Conservation (phyloP, 371 early-diverging fungal species). For the Apophysomyces variabilis region DNA sequence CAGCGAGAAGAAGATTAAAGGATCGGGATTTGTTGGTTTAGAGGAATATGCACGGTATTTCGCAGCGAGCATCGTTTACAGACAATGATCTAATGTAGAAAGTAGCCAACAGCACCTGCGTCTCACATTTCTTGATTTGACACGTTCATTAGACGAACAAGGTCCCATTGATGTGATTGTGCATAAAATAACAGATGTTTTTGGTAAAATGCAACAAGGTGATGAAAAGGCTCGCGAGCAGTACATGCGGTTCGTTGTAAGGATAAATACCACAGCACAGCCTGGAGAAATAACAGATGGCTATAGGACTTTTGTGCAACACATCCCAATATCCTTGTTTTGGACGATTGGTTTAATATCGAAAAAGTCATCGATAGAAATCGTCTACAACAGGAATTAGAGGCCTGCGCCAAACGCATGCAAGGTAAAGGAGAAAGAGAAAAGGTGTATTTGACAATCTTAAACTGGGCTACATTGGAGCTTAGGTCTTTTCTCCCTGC, state of each 20-base stretch:
- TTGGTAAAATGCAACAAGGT: constrained; percentile 38
- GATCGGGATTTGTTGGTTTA: constrained; percentile 45
- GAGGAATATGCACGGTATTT: constrained; percentile 47
- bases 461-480: too few relatives aligned
- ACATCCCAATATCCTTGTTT: constrained; percentile 37
- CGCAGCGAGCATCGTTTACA: not conserved
- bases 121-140: constrained; percentile 46
- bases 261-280: not conserved
- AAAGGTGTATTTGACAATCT: too few relatives aligned
- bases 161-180: constrained; percentile 47
- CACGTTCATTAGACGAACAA: constrained; percentile 38
- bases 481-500: constrained; percentile 31
- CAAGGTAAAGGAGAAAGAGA: not conserved
- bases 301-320: constrained; percentile 31
- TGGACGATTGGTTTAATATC: constrained; percentile 47
- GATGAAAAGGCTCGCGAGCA: constrained; percentile 31
- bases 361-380: constrained; percentile 43
- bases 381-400: constrained; percentile 27
- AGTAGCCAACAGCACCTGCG: constrained; percentile 37
- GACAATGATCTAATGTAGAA: too few relatives aligned
- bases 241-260: constrained; percentile 42
- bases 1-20: constrained; percentile 41
- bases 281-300: not conserved
- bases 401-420: constrained; percentile 14
- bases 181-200: constrained; percentile 54